Conservation (phyloP, 2,329 filamentous ascomycete genomes). For the Cladosporium sp. region DNA sequence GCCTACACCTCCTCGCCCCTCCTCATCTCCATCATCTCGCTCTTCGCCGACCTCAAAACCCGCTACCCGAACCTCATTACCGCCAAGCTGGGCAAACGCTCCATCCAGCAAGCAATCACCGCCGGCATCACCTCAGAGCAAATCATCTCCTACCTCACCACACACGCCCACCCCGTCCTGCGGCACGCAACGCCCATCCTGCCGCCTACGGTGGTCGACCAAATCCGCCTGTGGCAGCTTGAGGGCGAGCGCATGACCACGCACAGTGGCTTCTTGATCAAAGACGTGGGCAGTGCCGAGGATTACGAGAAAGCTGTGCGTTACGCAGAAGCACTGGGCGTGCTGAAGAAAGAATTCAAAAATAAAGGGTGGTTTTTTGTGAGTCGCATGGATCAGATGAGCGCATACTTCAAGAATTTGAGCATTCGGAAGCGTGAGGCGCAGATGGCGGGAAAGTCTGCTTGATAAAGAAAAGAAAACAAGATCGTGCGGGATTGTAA, state of each 20-base stretch:
- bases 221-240: conserved; percentile 96
- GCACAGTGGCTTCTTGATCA: conserved; percentile 81
- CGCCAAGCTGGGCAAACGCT: conserved; percentile 84
- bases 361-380: conserved; percentile 85
- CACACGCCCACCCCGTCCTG: conserved; percentile 95
- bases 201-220: conserved; percentile 93
- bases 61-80: conserved; percentile 94
- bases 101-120: conserved; percentile 81
- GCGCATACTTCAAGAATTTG: conserved; percentile 70
- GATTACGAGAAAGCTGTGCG: conserved; percentile 71
- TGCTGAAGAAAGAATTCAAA: conserved; percentile 85
- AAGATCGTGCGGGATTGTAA: conserved; percentile 20
- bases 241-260: conserved; percentile 93
- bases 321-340: conserved; percentile 86
- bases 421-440: conserved; percentile 40
- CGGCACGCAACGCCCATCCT: conserved; percentile 75
- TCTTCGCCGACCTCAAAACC: conserved; percentile 85
- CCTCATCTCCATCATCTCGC: conserved; percentile 88
- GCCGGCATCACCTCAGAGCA: conserved; percentile 93
- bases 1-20: conserved; percentile 93
- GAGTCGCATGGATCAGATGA: conserved; percentile 84
- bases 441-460: conserved; percentile 13
- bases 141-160: conserved; percentile 88
- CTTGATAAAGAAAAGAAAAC: background rate
- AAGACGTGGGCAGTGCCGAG: conserved; percentile 68